Percentiles rank a stretch among this genome's conserved stretches.
Conservation (phyloP, 2,329 filamentous ascomycete species). For the Mollisia scopiformis region DNA sequence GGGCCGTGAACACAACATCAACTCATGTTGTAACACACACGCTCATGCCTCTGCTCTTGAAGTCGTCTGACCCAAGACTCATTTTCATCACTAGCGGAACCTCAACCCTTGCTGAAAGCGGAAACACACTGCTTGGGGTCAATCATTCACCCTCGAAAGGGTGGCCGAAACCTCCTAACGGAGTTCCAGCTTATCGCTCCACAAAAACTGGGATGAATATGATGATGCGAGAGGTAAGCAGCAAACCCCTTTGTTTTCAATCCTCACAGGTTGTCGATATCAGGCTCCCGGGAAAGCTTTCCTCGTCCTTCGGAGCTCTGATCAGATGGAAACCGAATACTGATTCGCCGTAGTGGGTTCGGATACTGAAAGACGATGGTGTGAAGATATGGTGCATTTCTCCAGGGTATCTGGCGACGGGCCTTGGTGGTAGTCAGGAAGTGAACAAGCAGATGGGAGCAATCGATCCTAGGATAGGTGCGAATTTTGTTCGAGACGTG, state of each 20-base stretch:
- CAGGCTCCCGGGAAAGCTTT: no score
- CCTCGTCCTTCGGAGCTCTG: no score
- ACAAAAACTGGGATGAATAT: slow-evolving; percentile 51
- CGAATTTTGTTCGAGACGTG: slow-evolving; percentile 42
- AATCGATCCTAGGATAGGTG: slow-evolving; percentile 41
- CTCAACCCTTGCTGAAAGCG: slow-evolving; percentile 39
- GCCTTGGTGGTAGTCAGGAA: slow-evolving; percentile 39
- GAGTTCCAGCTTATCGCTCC: slow-evolving; percentile 41
- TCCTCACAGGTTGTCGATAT: no score
- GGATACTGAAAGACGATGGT: slow-evolving; percentile 48
- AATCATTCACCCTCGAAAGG: slow-evolving; percentile 35
- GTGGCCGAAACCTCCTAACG: slow-evolving; percentile 43
- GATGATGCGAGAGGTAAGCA: slow-evolving; percentile 51
- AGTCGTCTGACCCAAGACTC: slow-evolving; percentile 46
- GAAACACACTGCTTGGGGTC: slow-evolving; percentile 11
- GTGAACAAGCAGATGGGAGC: slow-evolving; percentile 34
- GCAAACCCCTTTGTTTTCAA: no score
- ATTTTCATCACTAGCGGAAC: slow-evolving; percentile 51
- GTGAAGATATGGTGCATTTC: slow-evolving; percentile 53
- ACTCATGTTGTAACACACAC: slow-evolving; percentile 41
- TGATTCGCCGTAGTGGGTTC: no score
- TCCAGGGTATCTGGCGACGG: slow-evolving; percentile 52
- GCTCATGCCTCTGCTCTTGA: slow-evolving; percentile 45
- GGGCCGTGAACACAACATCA: slow-evolving; percentile 47
- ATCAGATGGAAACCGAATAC: no score